Evolutionary conservation across 495 filamentous ascomycete genomes (phyloP), one percentile per base, ranked within the genome.

Genomic region (Trichoderma orchidacearum): DNA sequence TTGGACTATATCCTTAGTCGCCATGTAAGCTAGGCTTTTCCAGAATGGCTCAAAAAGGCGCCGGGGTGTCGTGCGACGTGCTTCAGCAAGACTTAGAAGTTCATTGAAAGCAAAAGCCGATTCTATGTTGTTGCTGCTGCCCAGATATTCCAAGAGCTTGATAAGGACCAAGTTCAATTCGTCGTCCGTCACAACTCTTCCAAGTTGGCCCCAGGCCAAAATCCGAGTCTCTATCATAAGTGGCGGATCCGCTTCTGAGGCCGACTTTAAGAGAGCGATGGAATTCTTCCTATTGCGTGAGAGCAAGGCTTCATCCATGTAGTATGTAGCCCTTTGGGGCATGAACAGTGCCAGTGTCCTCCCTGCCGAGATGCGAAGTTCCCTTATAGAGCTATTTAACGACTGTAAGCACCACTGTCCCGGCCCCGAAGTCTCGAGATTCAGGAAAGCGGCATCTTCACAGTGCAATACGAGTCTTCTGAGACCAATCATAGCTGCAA

Each of bases 131-230:
- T 93, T 94, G 27, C 84, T 72, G 64, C 95, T 82, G 11, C 90
- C 92, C 1, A 97, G 75, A 64, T 91, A 96, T 32, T 94, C 85
- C 25, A 96, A 72, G 4, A 98, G 75, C 55, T 83, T 84, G 48
- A 94, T 72, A 30, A 98, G 75, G 32, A 89, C 86, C 52, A 96
- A 79, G 61, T 92, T 90, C 45, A 93, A 80, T 65, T 94, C 86
- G 38, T 90, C 83, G 59, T 90, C 87, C 9, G 62, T 56, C 50
- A 68, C 64, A 25, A 68, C 62, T 55, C 57, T 68, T 60, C 85
- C 90, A 54, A 96, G 78, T 61, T 87, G 84, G 38, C 85, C 87
- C 75, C 90, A 86, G 17, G 89, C 87, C 60, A 93, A 67, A 36
- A 98, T 83, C 58, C 86, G 86, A 15, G 89, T 89, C 65, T 97